These are phyloP conservation scores for Ceratobasidium sp. DNA, from an alignment of 1,284 basidiomycete genomes.

Conservation along the genomic window DNA sequence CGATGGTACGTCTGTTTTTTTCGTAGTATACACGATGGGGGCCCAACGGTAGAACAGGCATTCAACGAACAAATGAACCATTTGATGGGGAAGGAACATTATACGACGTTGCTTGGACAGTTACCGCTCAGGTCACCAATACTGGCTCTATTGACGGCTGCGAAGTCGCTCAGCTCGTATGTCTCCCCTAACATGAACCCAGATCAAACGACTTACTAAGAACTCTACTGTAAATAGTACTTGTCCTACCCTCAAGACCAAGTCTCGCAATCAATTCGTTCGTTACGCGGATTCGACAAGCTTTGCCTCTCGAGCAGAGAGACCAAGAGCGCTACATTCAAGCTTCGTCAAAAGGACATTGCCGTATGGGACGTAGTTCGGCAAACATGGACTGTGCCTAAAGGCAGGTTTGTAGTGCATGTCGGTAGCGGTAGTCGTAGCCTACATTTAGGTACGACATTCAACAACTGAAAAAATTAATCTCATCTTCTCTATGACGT, in stretches of 20 bases:
- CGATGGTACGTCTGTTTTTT: conserved; percentile 15
- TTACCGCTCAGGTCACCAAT: conserved; percentile 51
- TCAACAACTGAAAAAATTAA: conserved; percentile 4
- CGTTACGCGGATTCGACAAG: conserved; percentile 62
- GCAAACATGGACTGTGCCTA: conserved; percentile 48
- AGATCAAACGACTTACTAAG: not conserved
- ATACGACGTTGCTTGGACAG: conserved; percentile 44
- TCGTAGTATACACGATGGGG: too few relatives aligned
- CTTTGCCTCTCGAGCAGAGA: conserved; percentile 61
- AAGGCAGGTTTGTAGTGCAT: conserved; percentile 36
- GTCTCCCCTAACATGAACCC: not conserved
- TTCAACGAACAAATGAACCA: conserved; percentile 23
- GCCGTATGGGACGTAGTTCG: conserved; percentile 49
- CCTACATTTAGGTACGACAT: conserved; percentile 17
- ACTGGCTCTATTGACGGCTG: conserved; percentile 45
- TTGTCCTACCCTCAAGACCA: conserved; percentile 20
- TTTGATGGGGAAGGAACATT: conserved; percentile 36
- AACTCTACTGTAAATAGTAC: not conserved
- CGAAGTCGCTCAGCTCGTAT: conserved; percentile 44
- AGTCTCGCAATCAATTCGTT: conserved; percentile 22
- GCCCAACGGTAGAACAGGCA: not conserved
- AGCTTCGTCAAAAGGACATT: conserved; percentile 53
- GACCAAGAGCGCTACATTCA: conserved; percentile 57
- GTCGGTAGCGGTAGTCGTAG: conserved; percentile 48
- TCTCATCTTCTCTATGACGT: not conserved